Base-by-base conservation (phyloP, 768 basidiomycete genomes). In the Crepidotus variabilis region DNA sequence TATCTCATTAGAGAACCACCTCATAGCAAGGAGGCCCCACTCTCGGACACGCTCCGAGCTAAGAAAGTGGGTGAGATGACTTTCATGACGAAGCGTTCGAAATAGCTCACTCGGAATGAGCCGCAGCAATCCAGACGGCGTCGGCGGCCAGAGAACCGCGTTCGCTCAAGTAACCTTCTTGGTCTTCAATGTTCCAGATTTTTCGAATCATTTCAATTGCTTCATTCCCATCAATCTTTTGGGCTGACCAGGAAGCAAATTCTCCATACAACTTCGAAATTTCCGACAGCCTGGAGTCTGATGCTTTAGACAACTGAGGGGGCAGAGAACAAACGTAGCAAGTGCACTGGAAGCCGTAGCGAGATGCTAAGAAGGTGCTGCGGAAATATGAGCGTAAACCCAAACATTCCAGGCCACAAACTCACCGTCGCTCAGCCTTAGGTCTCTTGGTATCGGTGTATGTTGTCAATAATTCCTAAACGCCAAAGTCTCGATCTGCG, bases 151-250 rank as follows among this genome's bases (percentile, higher is more conserved):
- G 71, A 59, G 77, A 71, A 9, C 86, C 86, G 36, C 85, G 72
- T 69, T 84, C 86, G 63, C 84, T 86, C 75, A 76, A 79, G 62
- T 88, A 87, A 0, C 82, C 83, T 69, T 88, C 86, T 60, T 80
- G 75, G 34, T 83, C 79, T 32, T 80, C 85, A 6, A 85, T 55
- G 9, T 69, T 58, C 86, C 85, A 88, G 21, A 86, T 85, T 52
- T 72, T 64, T 52, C 74, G 71, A 33, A 78, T 79, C 3, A 75
- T 61, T 11, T 71, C 67, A 57, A 83, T 73, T 2, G 85, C 85
- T 54, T 85, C 75, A 2, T 51, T 55, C 6, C 84, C 85, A 36
- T 67, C 71, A 20, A 87, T 77, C 5, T 57, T 52, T 4, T 71
- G 63, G 13, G 64, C 63, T 2, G 74, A 78, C 87, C 87, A 88